Evolutionary conservation across 139 green algal species (phyloP).

Genomic region (Picochlorum sp.): DNA sequence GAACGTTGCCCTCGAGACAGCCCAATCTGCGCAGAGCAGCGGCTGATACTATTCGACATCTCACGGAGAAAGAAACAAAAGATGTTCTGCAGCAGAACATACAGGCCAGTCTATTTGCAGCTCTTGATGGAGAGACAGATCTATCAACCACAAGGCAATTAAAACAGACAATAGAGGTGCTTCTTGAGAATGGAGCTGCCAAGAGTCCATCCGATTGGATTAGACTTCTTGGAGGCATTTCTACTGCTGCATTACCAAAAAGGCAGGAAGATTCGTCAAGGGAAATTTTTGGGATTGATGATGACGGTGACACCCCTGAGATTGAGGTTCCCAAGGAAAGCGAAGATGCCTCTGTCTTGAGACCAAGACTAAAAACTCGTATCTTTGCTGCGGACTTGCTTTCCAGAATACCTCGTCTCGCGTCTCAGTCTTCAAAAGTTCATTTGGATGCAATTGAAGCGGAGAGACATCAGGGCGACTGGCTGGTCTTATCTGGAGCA

Average conservation of each 20-base stretch:
- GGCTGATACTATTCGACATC: constrained; percentile 75
- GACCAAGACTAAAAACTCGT: not conserved
- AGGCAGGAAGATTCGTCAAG: not conserved
- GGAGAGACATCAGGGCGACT: constrained; percentile 35
- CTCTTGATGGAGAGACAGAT: constrained; percentile 70
- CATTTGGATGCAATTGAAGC: constrained; percentile 49
- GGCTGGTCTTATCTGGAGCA: constrained; percentile 44
- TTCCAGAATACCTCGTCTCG: not conserved
- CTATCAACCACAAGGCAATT: constrained; percentile 39
- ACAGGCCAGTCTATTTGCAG: constrained; percentile 66
- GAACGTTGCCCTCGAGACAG: constrained; percentile 50
- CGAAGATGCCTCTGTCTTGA: not conserved
- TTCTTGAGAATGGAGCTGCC: constrained; percentile 42
- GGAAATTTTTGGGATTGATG: not conserved
- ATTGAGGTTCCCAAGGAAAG: constrained; percentile 35
- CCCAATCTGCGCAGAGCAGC: constrained; percentile 70
- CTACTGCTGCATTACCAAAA: constrained; percentile 4
- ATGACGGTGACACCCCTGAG: constrained; percentile 8
- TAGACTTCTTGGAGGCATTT: constrained; percentile 43
- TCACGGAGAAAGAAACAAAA: constrained; percentile 64
- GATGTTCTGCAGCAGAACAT: constrained; percentile 40
- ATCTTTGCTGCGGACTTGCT: constrained; percentile 1
- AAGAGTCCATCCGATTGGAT: constrained; percentile 52
- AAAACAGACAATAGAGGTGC: constrained; percentile 40
- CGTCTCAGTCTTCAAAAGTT: constrained; percentile 7